Percentiles rank a stretch among this genome's conserved stretches.
Evolutionary conservation across 83 land plant genomes (phyloP).

Genomic region (Larix sibirica): DNA sequence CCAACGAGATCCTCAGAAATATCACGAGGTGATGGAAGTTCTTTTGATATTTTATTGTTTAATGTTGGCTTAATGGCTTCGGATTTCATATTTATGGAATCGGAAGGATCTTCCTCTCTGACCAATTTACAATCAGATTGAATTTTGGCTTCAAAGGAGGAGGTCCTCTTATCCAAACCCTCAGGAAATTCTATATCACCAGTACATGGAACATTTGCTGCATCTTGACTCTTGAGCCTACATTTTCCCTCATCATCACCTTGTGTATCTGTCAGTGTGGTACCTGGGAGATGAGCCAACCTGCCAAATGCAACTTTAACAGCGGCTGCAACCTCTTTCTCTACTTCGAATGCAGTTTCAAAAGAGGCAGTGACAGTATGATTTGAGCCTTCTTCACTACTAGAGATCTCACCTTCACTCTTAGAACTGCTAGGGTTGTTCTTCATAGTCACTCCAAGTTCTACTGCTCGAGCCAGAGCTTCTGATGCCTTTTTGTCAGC

Average conservation of each 20-base stretch:
- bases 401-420: constrained; percentile 11
- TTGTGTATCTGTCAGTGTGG: background rate
- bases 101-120: background rate
- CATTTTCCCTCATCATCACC: constrained; percentile 1
- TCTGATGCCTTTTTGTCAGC: constrained; percentile 45
- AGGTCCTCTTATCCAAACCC: background rate
- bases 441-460: constrained; percentile 32
- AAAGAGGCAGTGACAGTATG: constrained; percentile 77
- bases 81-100: background rate
- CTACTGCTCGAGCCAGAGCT: constrained; percentile 27
- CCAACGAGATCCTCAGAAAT: constrained; percentile 28
- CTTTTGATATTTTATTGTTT: background rate
- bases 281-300: constrained; percentile 27
- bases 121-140: background rate
- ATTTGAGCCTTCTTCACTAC: constrained; percentile 32
- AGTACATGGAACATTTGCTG: background rate
- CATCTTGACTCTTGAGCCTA: constrained; percentile 6
- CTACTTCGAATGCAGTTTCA: constrained; percentile 88
- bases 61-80: background rate
- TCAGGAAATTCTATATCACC: background rate
- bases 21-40: background rate
- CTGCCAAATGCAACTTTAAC: constrained; percentile 67
- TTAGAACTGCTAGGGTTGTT: constrained; percentile 18
- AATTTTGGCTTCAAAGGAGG: background rate
- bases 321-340: constrained; percentile 88